phyloP scores from a whole-genome alignment of 2,329 filamentous ascomycete species.

The Ophiocordyceps camponoti-leonardi region DNA sequence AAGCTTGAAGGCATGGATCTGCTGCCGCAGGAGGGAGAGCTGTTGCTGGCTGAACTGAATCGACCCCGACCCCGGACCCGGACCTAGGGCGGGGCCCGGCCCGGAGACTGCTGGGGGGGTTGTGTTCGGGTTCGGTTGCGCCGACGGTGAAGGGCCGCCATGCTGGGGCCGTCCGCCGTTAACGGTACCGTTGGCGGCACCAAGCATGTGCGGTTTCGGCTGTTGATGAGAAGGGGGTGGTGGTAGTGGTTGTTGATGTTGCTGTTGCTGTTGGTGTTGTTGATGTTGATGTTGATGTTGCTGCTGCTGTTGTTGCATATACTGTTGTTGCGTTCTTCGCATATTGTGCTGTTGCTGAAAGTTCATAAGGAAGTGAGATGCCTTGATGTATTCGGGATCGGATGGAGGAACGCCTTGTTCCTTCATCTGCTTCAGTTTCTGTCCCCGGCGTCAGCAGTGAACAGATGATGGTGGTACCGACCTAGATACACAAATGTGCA shows the following conservation, averaged over 20 bases:
- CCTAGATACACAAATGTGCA: too few species aligned
- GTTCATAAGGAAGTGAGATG: slow-evolving; percentile 54
- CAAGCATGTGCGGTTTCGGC: slow-evolving; percentile 30
- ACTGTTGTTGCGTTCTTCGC: slow-evolving; percentile 28
- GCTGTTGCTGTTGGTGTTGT: too few species aligned
- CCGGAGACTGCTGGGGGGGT: slow-evolving; percentile 19
- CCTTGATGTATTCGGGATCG: slow-evolving; percentile 79
- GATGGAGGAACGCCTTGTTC: slow-evolving; percentile 60
- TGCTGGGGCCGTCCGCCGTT: slow-evolving; percentile 32
- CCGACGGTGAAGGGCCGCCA: slow-evolving; percentile 13
- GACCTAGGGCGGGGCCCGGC: slow-evolving; percentile 12
- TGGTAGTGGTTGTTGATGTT: slow-evolving; percentile 24
- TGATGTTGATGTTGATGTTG: too few species aligned
- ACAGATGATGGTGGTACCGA: too few species aligned
- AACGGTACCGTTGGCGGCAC: slow-evolving; percentile 33
- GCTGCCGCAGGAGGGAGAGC: slow-evolving; percentile 58
- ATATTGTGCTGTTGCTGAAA: slow-evolving; percentile 51
- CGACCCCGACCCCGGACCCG: slow-evolving; percentile 15
- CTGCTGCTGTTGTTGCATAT: slow-evolving; percentile 20
- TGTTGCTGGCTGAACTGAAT: slow-evolving; percentile 65
- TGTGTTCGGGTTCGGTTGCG: slow-evolving; percentile 14
- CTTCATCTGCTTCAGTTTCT: slow-evolving; percentile 89
- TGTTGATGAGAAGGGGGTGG: slow-evolving; percentile 17
- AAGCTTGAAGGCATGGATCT: slow-evolving; percentile 84
- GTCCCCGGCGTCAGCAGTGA: neutral